Evolutionary conservation across 305 asterid species (phyloP).

Genomic region (Fraxinus xanthoxyloides): DNA sequence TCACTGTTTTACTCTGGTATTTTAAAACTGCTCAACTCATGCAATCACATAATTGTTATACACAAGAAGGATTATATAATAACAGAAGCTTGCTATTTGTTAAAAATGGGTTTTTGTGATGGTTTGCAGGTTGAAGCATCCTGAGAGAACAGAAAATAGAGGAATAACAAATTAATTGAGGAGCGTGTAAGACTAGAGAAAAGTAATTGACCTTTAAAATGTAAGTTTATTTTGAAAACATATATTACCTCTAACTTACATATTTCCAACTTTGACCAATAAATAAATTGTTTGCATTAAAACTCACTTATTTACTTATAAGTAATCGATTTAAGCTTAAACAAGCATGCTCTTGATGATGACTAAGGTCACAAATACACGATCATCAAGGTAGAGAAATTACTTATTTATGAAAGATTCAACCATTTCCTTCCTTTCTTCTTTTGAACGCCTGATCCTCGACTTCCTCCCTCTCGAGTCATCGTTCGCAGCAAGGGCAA

Average conservation of each 20-base stretch:
- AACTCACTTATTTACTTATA: background rate
- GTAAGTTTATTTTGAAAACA: background rate
- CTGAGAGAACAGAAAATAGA: background rate
- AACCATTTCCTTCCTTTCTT: conserved; percentile 82
- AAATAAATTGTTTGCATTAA: background rate
- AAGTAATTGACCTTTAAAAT: background rate
- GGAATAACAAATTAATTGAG: background rate
- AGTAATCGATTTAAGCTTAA: background rate
- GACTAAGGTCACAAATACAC: background rate
- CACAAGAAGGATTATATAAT: background rate
- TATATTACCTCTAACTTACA: background rate
- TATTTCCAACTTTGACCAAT: background rate
- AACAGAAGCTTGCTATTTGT: background rate
- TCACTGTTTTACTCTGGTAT: background rate
- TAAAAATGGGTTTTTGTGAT: background rate
- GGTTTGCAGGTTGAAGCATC: background rate
- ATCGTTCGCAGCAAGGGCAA: conserved; percentile 60
- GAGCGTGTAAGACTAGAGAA: background rate
- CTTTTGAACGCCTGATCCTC: conserved; percentile 84
- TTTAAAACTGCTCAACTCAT: background rate
- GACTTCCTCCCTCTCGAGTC: conserved; percentile 65
- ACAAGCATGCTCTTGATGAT: background rate
- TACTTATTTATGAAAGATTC: conserved; percentile 84
- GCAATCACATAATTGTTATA: background rate
- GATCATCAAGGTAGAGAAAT: conserved; percentile 11